Conservation (phyloP, 495 filamentous ascomycete species). For the Thermothielavioides terrestris region DNA sequence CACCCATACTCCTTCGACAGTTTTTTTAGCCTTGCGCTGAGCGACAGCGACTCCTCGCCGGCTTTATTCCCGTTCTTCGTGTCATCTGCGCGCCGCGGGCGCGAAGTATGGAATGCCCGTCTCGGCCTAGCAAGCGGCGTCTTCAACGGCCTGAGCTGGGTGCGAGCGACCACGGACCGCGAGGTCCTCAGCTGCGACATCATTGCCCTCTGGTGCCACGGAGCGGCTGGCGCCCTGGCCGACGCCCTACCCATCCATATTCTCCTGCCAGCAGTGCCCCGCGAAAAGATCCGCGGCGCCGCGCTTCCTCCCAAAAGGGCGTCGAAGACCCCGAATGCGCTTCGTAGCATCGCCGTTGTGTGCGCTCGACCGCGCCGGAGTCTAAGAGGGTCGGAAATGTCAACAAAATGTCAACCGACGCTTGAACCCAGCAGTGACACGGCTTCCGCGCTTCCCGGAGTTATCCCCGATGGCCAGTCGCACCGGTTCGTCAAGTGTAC, state of each 20-base stretch:
- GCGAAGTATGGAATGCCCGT: constrained; percentile 22
- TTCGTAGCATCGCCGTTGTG: constrained; percentile 14
- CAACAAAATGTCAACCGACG: too few species aligned
- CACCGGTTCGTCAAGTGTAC: too few species aligned
- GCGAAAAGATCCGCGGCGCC: neutral
- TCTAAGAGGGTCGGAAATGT: neutral
- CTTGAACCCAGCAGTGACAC: too few species aligned
- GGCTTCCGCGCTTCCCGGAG: too few species aligned
- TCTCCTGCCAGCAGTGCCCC: neutral
- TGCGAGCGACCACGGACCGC: neutral
- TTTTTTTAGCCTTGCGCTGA: constrained; percentile 65
- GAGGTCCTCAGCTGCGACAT: constrained; percentile 15
- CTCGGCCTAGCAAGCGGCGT: constrained; percentile 5
- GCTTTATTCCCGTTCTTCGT: constrained; percentile 1
- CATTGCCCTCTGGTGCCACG: constrained; percentile 9
- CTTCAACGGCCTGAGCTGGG: constrained; percentile 1
- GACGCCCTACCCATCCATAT: constrained; percentile 5
- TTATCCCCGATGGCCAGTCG: too few species aligned
- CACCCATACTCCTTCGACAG: constrained; percentile 93
- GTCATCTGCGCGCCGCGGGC: constrained; percentile 9
- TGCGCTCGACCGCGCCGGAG: neutral
- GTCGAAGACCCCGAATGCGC: constrained; percentile 14
- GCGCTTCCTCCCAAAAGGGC: constrained; percentile 10
- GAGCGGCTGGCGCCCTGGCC: neutral
- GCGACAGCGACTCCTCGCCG: constrained; percentile 37